Conservation (phyloP, 176 grass and related monocot genomes). For the Zea mays region DNA sequence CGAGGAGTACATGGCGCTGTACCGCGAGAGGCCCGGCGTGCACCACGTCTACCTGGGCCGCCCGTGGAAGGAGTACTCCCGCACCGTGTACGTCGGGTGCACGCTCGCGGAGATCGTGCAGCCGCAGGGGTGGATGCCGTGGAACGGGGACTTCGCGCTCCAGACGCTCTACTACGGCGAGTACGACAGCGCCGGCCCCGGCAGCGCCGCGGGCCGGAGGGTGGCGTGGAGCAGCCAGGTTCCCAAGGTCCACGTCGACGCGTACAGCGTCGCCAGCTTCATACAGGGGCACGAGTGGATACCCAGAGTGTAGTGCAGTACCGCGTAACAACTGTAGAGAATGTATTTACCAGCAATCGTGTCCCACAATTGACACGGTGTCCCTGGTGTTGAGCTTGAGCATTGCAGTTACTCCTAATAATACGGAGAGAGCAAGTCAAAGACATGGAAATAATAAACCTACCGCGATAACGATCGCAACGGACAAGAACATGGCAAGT, state of each 20-base stretch:
- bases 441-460: neutral
- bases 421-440: neutral
- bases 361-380: neutral
- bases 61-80: constrained; percentile 94
- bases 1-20: constrained; percentile 75
- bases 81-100: constrained; percentile 73
- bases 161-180: constrained; percentile 84
- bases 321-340: no score
- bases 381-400: neutral
- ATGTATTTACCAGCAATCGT: neutral
- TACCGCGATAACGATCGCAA: neutral
- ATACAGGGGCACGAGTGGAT: constrained; percentile 86
- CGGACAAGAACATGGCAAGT: neutral
- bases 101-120: constrained; percentile 64
- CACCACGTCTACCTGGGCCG: constrained; percentile 80
- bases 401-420: neutral
- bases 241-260: constrained; percentile 62
- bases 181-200: constrained; percentile 63
- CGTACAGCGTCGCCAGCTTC: constrained; percentile 77
- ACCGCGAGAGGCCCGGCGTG: constrained; percentile 43
- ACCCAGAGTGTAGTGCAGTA: constrained; percentile 27
- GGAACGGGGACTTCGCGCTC: constrained; percentile 85
- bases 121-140: constrained; percentile 74
- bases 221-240: constrained; percentile 79
- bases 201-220: constrained; percentile 39